Percentiles rank a stretch among this genome's conserved stretches.
phyloP scores from a whole-genome alignment of 441 rosid species.

The Brassica balearica region DNA sequence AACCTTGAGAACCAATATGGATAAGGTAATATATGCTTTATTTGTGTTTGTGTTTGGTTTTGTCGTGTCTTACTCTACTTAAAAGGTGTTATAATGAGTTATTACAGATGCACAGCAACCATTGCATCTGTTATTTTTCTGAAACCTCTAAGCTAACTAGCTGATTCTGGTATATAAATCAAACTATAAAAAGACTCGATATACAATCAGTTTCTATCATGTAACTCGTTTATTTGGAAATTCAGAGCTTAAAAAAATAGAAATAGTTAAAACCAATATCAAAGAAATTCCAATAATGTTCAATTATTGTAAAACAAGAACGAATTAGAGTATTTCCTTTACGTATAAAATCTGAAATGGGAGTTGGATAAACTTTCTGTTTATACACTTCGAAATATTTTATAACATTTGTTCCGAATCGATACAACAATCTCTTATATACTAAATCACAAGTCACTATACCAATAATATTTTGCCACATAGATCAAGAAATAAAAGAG shows the following conservation, averaged over 20 bases:
- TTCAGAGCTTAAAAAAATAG: no score
- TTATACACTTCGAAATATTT: background rate
- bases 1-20: slow-evolving; percentile 44
- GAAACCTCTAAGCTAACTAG: slow-evolving; percentile 95
- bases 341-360: background rate
- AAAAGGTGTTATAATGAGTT: slow-evolving; percentile 12
- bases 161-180: slow-evolving; percentile 55
- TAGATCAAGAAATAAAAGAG: no score
- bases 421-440: background rate
- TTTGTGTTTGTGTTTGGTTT: background rate
- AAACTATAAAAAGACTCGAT: no score
- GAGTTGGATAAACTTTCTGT: background rate
- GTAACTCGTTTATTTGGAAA: no score
- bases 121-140: slow-evolving; percentile 48
- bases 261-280: no score
- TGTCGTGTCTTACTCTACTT: slow-evolving; percentile 5
- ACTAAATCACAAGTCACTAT: no score
- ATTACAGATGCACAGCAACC: no score
- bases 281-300: no score
- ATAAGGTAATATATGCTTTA: slow-evolving; percentile 57
- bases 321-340: no score
- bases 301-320: no score
- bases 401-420: background rate
- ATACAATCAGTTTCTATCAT: no score
- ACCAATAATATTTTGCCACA: no score